A percentile compares a stretch with the other conserved stretches of the same genome.
phyloP scores from a whole-genome alignment of 305 asterid species.

The Solanum hybrid region DNA sequence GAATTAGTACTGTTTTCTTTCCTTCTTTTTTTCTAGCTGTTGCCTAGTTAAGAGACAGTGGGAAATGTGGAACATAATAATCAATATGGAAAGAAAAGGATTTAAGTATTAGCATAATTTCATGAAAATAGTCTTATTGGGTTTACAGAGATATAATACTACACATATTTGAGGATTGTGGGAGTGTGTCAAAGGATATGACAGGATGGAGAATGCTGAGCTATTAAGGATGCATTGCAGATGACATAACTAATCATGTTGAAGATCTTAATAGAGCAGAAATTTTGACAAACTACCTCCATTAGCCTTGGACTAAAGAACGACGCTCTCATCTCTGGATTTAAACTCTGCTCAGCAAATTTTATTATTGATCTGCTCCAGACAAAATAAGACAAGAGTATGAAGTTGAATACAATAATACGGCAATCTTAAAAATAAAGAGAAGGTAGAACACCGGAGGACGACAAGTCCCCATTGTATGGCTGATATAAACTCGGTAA shows the following conservation, averaged over 20 bases:
- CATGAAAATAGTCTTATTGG: neutral
- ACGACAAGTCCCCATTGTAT: neutral
- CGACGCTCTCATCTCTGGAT: conserved; percentile 68
- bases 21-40: neutral
- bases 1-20: neutral
- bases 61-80: neutral
- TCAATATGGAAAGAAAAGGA: neutral
- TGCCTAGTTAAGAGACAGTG: neutral
- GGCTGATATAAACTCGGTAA: neutral
- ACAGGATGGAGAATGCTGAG: neutral
- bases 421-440: neutral
- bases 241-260: neutral
- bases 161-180: neutral
- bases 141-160: neutral
- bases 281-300: conserved; percentile 55
- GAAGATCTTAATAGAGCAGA: conserved; percentile 8
- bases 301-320: conserved; percentile 93
- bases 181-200: neutral
- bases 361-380: conserved; percentile 65
- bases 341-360: conserved; percentile 83
- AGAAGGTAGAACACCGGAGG: neutral
- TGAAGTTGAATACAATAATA: neutral
- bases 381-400: conserved; percentile 6
- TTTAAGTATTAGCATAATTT: neutral
- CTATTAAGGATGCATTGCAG: neutral